Evolutionary conservation across 1,139 yeast genomes (phyloP).

Genomic region (Nadsonia starkeyi-henricii): DNA sequence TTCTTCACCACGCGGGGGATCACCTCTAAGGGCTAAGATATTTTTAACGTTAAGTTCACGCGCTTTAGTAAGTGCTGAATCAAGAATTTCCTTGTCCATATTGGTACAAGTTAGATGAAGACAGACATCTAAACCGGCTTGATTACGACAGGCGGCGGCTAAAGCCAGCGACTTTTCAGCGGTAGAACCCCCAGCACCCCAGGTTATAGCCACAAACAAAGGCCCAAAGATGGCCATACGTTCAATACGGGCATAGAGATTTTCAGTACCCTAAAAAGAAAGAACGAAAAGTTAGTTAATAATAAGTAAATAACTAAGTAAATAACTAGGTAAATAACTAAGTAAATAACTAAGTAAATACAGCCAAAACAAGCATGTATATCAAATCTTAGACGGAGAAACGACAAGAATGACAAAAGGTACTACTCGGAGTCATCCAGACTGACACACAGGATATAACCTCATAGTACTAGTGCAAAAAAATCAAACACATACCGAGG

Average conservation of each 20-base stretch:
- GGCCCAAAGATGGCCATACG: constrained; percentile 87
- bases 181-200: constrained; percentile 99
- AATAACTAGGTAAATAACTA: no score
- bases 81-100: constrained; percentile 64
- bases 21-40: constrained; percentile 87
- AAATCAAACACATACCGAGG: constrained; percentile 29
- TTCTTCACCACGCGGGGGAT: constrained; percentile 80
- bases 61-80: constrained; percentile 64
- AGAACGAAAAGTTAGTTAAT: constrained; percentile 1
- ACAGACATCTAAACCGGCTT: constrained; percentile 71
- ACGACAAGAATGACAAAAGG: background rate
- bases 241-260: constrained; percentile 69
- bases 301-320: no score
- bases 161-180: constrained; percentile 73
- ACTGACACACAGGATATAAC: background rate
- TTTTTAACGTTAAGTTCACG: constrained; percentile 65
- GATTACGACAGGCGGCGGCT: constrained; percentile 64
- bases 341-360: no score
- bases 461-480: background rate
- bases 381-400: background rate
- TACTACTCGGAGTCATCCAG: no score
- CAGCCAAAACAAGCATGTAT: no score
- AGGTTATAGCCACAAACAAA: constrained; percentile 78
- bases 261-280: constrained; percentile 47
- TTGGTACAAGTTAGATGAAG: constrained; percentile 94